Conservation (phyloP, 345 rosid species). For the Salix arbutifolia region DNA sequence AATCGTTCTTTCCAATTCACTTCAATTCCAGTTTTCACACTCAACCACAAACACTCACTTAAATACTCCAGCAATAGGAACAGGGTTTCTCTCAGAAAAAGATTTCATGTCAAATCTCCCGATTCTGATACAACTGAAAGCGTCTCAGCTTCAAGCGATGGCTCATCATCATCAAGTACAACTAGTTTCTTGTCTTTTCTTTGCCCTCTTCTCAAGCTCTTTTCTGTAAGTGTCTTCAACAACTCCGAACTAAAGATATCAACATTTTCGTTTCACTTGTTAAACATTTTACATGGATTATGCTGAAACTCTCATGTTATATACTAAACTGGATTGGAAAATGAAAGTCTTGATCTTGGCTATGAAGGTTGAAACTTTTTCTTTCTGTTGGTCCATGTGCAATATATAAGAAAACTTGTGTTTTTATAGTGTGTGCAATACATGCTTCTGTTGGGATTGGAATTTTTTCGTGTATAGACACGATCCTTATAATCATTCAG, state of each 20-base stretch:
- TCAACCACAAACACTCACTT: constrained; percentile 1
- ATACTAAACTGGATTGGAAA: not conserved
- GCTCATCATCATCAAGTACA: constrained; percentile 12
- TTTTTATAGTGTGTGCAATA: too few species aligned
- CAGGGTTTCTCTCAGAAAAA: constrained; percentile 26
- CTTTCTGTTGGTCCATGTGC: not conserved
- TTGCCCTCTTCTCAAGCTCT: constrained; percentile 73
- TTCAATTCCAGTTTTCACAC: constrained; percentile 17
- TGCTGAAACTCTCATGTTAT: not conserved
- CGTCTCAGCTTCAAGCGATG: not conserved
- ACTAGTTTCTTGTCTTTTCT: constrained; percentile 70
- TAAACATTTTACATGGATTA: not conserved
- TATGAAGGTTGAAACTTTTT: not conserved
- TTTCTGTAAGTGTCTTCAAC: constrained; percentile 42
- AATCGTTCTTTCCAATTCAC: constrained; percentile 1
- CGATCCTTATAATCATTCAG: not conserved
- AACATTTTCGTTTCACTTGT: not conserved
- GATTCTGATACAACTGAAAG: constrained; percentile 15
- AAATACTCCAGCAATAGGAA: constrained; percentile 5
- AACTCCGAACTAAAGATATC: not conserved
- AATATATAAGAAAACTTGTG: too few species aligned
- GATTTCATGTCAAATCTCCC: constrained; percentile 29
- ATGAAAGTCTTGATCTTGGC: not conserved
- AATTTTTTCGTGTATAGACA: too few species aligned
- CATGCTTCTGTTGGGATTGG: too few species aligned